Base-by-base conservation (phyloP, 2,329 filamentous ascomycete genomes). In the Didymella pinodella region DNA sequence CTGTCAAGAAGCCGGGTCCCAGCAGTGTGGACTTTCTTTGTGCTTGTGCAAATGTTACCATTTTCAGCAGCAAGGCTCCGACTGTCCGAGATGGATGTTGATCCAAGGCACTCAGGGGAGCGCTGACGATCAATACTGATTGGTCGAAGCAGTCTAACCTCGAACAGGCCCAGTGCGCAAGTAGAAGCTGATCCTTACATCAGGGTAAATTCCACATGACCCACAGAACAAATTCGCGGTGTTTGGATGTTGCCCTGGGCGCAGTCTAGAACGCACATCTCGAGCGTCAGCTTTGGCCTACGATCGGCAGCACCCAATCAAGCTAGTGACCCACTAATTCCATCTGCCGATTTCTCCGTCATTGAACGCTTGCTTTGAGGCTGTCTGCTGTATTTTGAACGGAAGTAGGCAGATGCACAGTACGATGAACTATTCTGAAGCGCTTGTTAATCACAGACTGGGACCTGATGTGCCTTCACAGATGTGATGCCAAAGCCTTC, bases 251-350 rank as follows among this genome's bases (percentile, higher is more conserved):
- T 25, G 60, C 52, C 48, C 65, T 66, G 65, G 62, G 57, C 57
- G 47, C 61, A 72, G 70, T 75, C 74, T 75, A 75, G 74, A 75
- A 73, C 72, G 64, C 58, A 62, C 61, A 64, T 53, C 59, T 29
- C 31, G 31, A 52, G 52, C 56, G 40, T 51, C 48, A 44, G 43
- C 48, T 56, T 59, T 60, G 65, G 61, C 61, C 61, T 59, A 59
- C 36, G 67, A 73, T 74, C 66, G 64, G 56, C 50, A 47, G 31
- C 34, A 43, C 41, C 20, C 50, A 34, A 47, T 25, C n/a, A 25
- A 46, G 46, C 50, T 59, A 54, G 56, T 40, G 40, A 36, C 41
- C 41, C 56, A 50, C 46, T 46, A 11, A 31, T 44, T 47, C 18
- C 32, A 40, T 22, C 38, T 22, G 47, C 28, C 20, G 38, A 29